A percentile compares a stretch with the other conserved stretches of the same genome.
phyloP scores from a whole-genome alignment of 495 filamentous ascomycete genomes.

The Melanomma pulvis-pyrius region DNA sequence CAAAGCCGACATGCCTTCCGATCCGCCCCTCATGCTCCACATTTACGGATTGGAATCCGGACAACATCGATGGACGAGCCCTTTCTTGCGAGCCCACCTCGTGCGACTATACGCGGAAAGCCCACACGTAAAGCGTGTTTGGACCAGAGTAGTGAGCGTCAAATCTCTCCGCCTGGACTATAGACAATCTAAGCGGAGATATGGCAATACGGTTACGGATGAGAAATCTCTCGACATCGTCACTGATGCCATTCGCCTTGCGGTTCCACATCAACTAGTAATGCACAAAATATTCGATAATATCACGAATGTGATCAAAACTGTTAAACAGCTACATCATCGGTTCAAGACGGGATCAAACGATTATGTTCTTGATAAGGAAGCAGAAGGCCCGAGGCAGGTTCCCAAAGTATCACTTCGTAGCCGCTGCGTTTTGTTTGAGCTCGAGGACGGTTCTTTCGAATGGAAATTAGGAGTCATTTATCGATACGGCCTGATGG shows the following conservation, averaged over 20 bases:
- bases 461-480: slow-evolving; percentile 96
- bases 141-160: slow-evolving; percentile 83
- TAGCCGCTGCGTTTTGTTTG: slow-evolving; percentile 79
- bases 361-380: slow-evolving; percentile 82
- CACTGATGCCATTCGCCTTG: slow-evolving; percentile 82
- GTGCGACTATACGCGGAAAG: slow-evolving; percentile 83
- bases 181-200: slow-evolving; percentile 71
- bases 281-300: slow-evolving; percentile 93
- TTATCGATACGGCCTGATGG: slow-evolving; percentile 81
- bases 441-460: slow-evolving; percentile 94
- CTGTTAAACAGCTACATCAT: slow-evolving; percentile 85
- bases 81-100: slow-evolving; percentile 74
- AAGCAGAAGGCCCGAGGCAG: slow-evolving; percentile 78
- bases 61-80: slow-evolving; percentile 79
- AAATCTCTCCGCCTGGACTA: slow-evolving; percentile 79
- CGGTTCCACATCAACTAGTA: slow-evolving; percentile 91
- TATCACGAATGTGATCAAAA: slow-evolving; percentile 81
- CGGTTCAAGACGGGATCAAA: slow-evolving; percentile 83
- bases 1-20: slow-evolving; percentile 82
- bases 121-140: slow-evolving; percentile 76
- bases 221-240: slow-evolving; percentile 84
- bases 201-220: slow-evolving; percentile 60
- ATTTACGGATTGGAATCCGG: slow-evolving; percentile 78
- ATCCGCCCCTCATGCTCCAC: slow-evolving; percentile 89
- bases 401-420: slow-evolving; percentile 83